Evolutionary conservation across 495 filamentous ascomycete species (phyloP).

Genomic region (Elaphomyces granulatus): DNA sequence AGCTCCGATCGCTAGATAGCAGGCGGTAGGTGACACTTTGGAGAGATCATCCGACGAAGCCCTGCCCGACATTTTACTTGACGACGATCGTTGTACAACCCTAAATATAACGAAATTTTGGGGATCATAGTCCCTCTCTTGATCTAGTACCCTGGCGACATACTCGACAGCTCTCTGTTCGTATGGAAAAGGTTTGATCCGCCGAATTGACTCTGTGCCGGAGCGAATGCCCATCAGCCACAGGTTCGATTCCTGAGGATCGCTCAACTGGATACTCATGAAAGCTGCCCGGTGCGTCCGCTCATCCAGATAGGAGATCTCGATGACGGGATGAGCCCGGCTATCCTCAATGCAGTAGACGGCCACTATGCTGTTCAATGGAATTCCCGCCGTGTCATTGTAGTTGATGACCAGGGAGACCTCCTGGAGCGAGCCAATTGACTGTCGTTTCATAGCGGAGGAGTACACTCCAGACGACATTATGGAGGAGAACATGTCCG

Average conservation of each 20-base stretch:
- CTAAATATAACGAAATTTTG: slow-evolving; percentile 65
- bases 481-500: slow-evolving; percentile 47
- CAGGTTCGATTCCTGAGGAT: slow-evolving; percentile 57
- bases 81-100: slow-evolving; percentile 62
- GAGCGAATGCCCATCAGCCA: slow-evolving; percentile 59
- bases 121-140: slow-evolving; percentile 54
- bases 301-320: slow-evolving; percentile 65
- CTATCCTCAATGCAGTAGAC: slow-evolving; percentile 69
- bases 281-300: slow-evolving; percentile 44
- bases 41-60: slow-evolving; percentile 67
- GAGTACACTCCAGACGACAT: slow-evolving; percentile 27
- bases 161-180: slow-evolving; percentile 46
- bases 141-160: slow-evolving; percentile 51
- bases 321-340: slow-evolving; percentile 62
- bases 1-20: slow-evolving; percentile 73
- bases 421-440: slow-evolving; percentile 48
- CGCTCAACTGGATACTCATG: slow-evolving; percentile 54
- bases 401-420: slow-evolving; percentile 35
- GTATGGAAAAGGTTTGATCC: slow-evolving; percentile 40
- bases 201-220: slow-evolving; percentile 40
- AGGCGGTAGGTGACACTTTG: slow-evolving; percentile 55
- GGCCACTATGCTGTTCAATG: slow-evolving; percentile 60
- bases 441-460: slow-evolving; percentile 32
- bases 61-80: slow-evolving; percentile 38
- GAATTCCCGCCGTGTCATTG: slow-evolving; percentile 43